A percentile compares a stretch with the other conserved stretches of the same genome.
Evolutionary conservation across 192 early-diverging fungal genomes (phyloP).

Genomic region (Gorgonomyces haynaldii): DNA sequence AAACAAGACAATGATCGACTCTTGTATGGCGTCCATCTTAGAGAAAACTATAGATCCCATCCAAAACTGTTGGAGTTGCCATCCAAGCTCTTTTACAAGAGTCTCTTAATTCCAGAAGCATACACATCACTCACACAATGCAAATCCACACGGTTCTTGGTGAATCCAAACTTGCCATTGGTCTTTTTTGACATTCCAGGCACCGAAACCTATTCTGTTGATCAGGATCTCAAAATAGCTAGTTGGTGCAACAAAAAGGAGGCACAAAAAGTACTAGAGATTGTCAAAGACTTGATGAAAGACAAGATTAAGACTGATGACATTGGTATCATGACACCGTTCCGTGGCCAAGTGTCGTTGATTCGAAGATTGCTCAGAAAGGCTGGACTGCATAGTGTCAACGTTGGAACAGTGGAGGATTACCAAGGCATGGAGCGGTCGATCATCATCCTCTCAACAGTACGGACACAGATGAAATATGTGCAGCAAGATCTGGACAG

Average conservation of each 20-base stretch:
- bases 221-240: constrained; percentile 11
- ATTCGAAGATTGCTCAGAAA: constrained; percentile 26
- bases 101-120: too few species aligned
- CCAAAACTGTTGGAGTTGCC: too few species aligned
- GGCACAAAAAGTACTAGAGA: constrained; percentile 23
- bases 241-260: constrained; percentile 44
- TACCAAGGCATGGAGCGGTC: constrained; percentile 44
- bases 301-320: constrained; percentile 10
- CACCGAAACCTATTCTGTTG: too few species aligned
- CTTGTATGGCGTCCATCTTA: too few species aligned
- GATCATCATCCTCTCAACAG: constrained; percentile 35
- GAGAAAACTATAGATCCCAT: too few species aligned
- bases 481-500: constrained; percentile 28
- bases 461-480: constrained; percentile 22
- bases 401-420: constrained; percentile 35
- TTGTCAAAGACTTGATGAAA: constrained; percentile 22
- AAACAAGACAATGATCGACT: too few species aligned
- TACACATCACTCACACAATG: too few species aligned
- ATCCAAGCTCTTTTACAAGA: too few species aligned
- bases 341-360: constrained; percentile 39
- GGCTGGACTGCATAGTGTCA: constrained; percentile 15
- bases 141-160: too few species aligned
- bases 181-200: too few species aligned
- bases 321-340: constrained; percentile 45
- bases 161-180: too few species aligned